Evolutionary conservation across 352 stramenopile genomes (phyloP), one percentile per base, ranked within the genome.

Genomic region (Nothophytophthora sp.): DNA sequence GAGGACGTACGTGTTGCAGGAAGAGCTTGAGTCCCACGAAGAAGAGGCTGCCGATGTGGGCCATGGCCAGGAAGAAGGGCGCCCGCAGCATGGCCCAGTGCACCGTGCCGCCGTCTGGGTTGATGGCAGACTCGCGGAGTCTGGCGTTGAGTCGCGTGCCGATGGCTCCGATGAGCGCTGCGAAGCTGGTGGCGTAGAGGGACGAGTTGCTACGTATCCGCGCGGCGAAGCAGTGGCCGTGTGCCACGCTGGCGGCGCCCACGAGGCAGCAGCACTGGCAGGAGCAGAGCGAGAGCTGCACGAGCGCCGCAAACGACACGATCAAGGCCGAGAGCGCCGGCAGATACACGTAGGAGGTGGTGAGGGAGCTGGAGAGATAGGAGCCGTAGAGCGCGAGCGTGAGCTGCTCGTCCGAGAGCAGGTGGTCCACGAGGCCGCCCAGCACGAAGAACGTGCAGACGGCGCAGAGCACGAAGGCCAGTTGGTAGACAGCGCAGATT

Each of bases 21-120:
- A 93, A 87, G 33, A 86, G 55, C 50, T 93, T 92, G 32, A 93
- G 72, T 28, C 58, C 51, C 4, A 93, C 71, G 12, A 93, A 64
- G 11, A 79, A 32, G 32, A 93, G 45, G 25, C 74, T 87, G 41
- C 70, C 76, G 20, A 87, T 66, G 46, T 93, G 83, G 20, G 73
- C 65, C 34, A 85, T 70, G 2, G 65, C 51, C 29, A 91, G 50
- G 37, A 73, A 88, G 55, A 87, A 88, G 10, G 83, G 78, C 37
- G 78, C 81, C 0, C 70, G 65, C 12, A 92, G 58, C 52, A 90
- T 63, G 35, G 61, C 65, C 83, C 78, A 93, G 60, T 93, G 80
- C 28, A 93, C 43, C 6, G 83, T 92, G 7, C 83, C 81, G 12
- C 81, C 81, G 1, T 88, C 70, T 2, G 81, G 83, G 38, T 91